Evolutionary conservation across 2,329 filamentous ascomycete species (phyloP).

Genomic region (Cladosporium sp.): DNA sequence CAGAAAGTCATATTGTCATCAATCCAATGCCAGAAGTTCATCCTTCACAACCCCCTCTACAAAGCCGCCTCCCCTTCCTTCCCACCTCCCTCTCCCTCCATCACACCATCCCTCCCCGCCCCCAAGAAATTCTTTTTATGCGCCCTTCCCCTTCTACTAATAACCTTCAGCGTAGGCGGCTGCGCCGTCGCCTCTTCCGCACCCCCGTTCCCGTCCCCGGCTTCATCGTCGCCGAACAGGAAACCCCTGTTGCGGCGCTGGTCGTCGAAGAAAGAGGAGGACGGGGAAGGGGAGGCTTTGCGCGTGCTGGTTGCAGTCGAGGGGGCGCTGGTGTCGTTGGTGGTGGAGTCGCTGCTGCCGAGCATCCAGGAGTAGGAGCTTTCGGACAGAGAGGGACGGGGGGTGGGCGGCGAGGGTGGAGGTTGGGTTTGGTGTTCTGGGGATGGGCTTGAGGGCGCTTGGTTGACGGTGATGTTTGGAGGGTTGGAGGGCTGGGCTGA

Average conservation of each 20-base stretch:
- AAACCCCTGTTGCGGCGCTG: constrained; percentile 17
- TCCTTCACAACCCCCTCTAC: not conserved
- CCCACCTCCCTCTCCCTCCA: not conserved
- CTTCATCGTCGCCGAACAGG: constrained; percentile 17
- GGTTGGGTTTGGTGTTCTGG: not conserved
- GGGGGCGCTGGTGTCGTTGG: not conserved
- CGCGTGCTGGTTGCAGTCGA: not conserved
- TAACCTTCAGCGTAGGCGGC: not conserved
- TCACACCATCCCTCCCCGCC: not conserved
- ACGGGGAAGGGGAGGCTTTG: not conserved
- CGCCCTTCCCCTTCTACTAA: constrained; percentile 2
- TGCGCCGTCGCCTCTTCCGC: not conserved
- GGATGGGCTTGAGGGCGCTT: not conserved
- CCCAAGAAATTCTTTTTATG: not conserved
- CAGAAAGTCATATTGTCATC: too few relatives aligned
- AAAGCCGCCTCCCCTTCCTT: too few relatives aligned
- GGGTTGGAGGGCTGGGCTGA: not conserved
- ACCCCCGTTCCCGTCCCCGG: not conserved
- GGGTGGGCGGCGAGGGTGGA: not conserved
- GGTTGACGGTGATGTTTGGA: not conserved
- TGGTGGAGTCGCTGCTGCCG: constrained; percentile 23
- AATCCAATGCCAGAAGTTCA: not conserved
- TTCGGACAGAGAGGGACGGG: constrained; percentile 57
- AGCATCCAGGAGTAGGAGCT: constrained; percentile 79
- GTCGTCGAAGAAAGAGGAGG: constrained; percentile 13